Conservation (phyloP, 108 stramenopile genomes). For the Cyclotella baltica region DNA sequence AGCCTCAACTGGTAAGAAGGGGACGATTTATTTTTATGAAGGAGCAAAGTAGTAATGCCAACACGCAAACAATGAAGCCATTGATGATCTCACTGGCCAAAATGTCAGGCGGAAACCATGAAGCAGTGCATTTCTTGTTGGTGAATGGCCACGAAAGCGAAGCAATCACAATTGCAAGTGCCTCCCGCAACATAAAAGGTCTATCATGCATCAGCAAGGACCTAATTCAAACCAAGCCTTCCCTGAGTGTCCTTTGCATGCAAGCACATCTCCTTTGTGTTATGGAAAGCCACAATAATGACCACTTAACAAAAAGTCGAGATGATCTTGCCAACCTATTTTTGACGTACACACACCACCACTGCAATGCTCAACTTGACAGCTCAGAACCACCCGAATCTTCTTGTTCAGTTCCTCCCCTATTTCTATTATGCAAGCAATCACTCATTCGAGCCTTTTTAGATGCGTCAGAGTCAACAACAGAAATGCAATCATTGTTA, state of each 20-base stretch:
- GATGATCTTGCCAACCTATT: not conserved
- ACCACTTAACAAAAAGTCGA: not conserved
- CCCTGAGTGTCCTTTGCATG: not conserved
- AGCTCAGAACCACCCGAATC: not conserved
- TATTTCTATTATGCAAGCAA: not conserved
- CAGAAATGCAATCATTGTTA: slow-evolving; percentile 10
- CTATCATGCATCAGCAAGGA: not conserved
- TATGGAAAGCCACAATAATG: not conserved
- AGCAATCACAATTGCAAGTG: slow-evolving; percentile 3
- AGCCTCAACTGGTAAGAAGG: not conserved
- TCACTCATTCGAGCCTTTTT: slow-evolving; percentile 7
- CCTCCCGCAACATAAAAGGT: not conserved
- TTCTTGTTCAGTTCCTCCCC: not conserved
- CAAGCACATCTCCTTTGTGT: not conserved
- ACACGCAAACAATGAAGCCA: no score
- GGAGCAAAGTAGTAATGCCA: no score
- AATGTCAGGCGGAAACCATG: slow-evolving; percentile 5
- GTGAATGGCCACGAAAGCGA: slow-evolving; percentile 1
- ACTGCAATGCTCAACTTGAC: not conserved
- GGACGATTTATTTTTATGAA: not conserved
- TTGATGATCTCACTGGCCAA: not conserved
- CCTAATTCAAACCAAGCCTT: not conserved
- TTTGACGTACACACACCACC: not conserved
- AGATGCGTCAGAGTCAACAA: slow-evolving; percentile 4
- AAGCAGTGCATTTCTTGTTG: slow-evolving; percentile 4